Evolutionary conservation across 2,329 filamentous ascomycete genomes (phyloP).

Genomic region (Apiospora malaysiana): DNA sequence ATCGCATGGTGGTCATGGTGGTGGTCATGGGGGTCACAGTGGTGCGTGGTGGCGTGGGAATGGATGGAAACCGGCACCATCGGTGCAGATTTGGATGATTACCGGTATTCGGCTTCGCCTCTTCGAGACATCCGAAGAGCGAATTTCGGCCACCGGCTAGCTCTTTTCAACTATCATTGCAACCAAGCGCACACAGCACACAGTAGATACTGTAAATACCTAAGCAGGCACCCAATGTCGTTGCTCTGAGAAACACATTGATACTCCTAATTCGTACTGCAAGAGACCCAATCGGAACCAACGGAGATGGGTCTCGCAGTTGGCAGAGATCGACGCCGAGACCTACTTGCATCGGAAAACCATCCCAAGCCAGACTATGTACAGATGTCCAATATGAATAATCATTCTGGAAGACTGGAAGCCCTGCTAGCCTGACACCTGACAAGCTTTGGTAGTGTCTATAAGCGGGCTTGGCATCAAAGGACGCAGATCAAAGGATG

Average conservation of each 20-base stretch:
- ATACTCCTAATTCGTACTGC: neutral
- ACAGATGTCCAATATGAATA: neutral
- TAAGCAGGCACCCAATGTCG: neutral
- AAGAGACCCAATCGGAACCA: neutral
- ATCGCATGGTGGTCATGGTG: neutral
- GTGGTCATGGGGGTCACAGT: too few species aligned
- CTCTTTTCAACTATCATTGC: neutral
- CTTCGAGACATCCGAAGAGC: conserved; percentile 8
- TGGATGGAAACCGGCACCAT: neutral
- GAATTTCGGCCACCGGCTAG: neutral
- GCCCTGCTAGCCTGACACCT: too few species aligned
- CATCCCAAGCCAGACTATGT: neutral
- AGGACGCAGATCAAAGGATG: conserved; percentile 1
- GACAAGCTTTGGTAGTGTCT: neutral
- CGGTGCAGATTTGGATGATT: neutral
- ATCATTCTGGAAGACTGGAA: conserved; percentile 8
- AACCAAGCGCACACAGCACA: too few species aligned
- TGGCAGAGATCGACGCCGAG: neutral
- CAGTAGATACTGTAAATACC: too few species aligned
- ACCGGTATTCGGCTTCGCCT: conserved; percentile 14
- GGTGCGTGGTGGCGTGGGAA: neutral
- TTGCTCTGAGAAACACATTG: neutral
- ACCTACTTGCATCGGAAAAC: conserved; percentile 2
- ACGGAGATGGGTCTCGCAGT: neutral
- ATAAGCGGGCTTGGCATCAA: neutral